Conservation (phyloP, 495 filamentous ascomycete genomes). For the Hypoxylon fragiforme region DNA sequence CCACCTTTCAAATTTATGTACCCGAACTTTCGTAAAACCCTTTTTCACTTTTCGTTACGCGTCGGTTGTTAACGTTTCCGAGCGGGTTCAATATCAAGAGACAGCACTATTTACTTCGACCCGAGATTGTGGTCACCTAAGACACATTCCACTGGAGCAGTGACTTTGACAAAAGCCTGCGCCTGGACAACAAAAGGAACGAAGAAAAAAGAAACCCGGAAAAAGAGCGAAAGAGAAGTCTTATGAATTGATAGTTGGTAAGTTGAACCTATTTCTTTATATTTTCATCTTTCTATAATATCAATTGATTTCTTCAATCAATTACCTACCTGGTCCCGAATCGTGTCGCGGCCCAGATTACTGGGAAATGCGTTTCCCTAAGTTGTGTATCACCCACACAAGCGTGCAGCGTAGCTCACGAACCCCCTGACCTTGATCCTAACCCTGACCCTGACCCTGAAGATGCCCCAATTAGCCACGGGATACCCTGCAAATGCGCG, state of each 20-base stretch:
- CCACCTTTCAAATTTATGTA: not conserved
- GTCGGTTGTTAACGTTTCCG: not conserved
- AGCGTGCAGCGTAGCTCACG: constrained; percentile 11
- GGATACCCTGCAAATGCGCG: constrained; percentile 29
- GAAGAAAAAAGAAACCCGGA: not conserved
- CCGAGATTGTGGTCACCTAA: not conserved
- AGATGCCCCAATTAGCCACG: constrained; percentile 16
- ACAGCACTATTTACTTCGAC: not conserved
- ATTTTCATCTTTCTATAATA: not conserved
- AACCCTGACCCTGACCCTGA: constrained; percentile 16
- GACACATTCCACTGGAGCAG: constrained; percentile 14
- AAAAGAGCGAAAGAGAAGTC: not conserved
- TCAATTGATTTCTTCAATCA: not conserved
- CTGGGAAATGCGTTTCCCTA: constrained; percentile 23
- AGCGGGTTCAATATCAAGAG: not conserved
- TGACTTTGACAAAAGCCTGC: not conserved
- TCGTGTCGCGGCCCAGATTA: constrained; percentile 18
- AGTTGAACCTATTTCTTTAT: constrained; percentile 8
- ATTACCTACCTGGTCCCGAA: constrained; percentile 11
- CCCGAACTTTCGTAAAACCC: too few relatives aligned
- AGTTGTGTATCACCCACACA: constrained; percentile 19
- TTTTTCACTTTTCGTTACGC: not conserved
- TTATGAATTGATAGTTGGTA: constrained; percentile 6
- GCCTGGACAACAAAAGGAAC: not conserved
- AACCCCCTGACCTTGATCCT: constrained; percentile 3